Evolutionary conservation across 2,329 filamentous ascomycete genomes (phyloP).

Genomic region (Trichoderma cornu-damae): DNA sequence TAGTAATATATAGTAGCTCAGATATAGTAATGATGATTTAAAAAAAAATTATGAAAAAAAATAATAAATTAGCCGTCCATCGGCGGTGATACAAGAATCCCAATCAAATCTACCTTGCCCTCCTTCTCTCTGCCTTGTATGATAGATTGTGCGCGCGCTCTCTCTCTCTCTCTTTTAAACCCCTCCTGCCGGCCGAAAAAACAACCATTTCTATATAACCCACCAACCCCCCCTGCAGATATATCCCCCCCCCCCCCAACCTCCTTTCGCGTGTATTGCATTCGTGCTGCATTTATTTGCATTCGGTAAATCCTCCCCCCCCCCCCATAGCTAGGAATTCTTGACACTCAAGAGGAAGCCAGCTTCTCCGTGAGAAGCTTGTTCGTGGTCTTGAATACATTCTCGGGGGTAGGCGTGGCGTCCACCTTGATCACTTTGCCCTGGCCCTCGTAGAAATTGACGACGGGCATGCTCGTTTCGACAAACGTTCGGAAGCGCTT

Average conservation of each 20-base stretch:
- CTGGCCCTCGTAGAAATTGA: slow-evolving; percentile 73
- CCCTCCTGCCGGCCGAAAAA: neutral
- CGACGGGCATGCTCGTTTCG: slow-evolving; percentile 96
- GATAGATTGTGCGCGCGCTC: slow-evolving; percentile 2
- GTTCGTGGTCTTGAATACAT: slow-evolving; percentile 51
- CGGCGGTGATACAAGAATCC: slow-evolving; percentile 9
- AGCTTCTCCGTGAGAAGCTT: slow-evolving; percentile 46
- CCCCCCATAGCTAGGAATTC: neutral
- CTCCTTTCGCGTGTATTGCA: neutral
- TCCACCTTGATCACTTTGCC: slow-evolving; percentile 75
- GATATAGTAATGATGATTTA: no score
- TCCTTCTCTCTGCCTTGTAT: neutral
- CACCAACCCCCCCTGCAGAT: neutral
- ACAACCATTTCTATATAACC: slow-evolving; percentile 4
- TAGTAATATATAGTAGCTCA: no score
- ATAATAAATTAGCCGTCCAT: no score
- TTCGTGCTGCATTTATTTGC: no score
- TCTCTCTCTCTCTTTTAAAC: no score
- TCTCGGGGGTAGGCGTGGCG: slow-evolving; percentile 62
- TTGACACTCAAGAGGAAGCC: slow-evolving; percentile 22
- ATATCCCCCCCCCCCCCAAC: neutral
- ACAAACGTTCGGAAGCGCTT: slow-evolving; percentile 94
- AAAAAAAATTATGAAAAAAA: no score
- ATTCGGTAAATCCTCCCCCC: no score
- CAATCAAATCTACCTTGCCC: neutral